phyloP scores from a whole-genome alignment of 208 protist genomes.

The Leishmania gerbilli region DNA sequence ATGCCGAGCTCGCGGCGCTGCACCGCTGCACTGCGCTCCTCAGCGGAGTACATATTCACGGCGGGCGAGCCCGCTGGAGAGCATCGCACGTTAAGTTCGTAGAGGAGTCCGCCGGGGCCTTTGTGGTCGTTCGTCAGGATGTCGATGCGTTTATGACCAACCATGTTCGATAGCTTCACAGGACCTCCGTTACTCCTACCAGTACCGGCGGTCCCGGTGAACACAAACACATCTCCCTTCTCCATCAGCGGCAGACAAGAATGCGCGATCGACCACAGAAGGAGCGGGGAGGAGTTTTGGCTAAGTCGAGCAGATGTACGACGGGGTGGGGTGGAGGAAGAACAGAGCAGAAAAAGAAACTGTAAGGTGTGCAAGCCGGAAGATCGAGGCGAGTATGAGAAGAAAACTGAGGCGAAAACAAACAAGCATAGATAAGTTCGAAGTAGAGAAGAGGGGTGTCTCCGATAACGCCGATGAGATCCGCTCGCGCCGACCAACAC shows the following conservation, averaged over 20 bases:
- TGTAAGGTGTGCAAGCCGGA: too few relatives aligned
- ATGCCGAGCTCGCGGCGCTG: conserved; percentile 47
- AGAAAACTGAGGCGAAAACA: neutral
- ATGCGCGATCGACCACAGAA: neutral
- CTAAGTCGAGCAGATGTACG: neutral
- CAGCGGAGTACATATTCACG: neutral
- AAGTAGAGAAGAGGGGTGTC: neutral
- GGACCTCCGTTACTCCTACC: neutral
- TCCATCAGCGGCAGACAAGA: conserved; percentile 2
- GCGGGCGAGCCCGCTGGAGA: neutral
- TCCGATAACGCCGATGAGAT: neutral
- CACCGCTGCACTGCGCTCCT: conserved; percentile 14
- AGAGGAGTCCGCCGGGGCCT: conserved; percentile 34
- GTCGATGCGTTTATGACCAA: conserved; percentile 55
- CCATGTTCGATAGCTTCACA: conserved; percentile 36
- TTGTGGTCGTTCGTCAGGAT: conserved; percentile 30
- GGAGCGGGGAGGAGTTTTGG: neutral
- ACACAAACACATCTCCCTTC: conserved; percentile 12
- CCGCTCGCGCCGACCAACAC: neutral
- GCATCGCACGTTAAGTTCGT: conserved; percentile 36
- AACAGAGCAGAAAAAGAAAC: neutral
- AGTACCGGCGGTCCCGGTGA: neutral
- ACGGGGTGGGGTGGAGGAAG: neutral
- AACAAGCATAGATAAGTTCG: neutral
- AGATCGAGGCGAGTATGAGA: neutral